Conservation (phyloP, 1,139 yeast genomes). For the Citeromyces hawaiiensis region DNA sequence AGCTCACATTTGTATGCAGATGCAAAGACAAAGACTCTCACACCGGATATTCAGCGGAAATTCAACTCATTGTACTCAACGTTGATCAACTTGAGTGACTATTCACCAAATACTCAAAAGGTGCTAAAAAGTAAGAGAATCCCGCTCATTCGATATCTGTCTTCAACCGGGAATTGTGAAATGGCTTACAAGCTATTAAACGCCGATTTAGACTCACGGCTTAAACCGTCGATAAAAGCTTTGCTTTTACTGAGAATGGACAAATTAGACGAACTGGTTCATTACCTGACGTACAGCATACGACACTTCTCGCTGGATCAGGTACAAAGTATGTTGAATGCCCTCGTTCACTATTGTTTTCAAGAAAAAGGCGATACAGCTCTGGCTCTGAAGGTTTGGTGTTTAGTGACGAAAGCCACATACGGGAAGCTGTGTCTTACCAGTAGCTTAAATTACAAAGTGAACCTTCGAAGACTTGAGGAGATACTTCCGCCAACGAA, state of each 20-base stretch:
- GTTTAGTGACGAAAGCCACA: background rate
- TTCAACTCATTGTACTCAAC: background rate
- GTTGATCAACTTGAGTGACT: background rate
- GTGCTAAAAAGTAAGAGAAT: background rate
- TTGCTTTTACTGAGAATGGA: slow-evolving; percentile 1
- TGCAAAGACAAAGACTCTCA: background rate
- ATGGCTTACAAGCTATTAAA: background rate
- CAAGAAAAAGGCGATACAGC: background rate
- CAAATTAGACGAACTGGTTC: background rate
- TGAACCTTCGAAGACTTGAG: background rate
- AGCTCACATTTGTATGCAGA: background rate
- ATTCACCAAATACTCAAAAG: background rate
- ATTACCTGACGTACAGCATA: slow-evolving; percentile 1
- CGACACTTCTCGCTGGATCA: background rate
- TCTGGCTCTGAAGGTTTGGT: background rate
- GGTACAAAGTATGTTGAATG: background rate
- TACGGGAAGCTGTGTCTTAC: background rate
- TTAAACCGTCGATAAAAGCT: slow-evolving; percentile 3
- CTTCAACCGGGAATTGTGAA: background rate
- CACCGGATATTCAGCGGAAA: background rate
- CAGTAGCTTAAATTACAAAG: background rate
- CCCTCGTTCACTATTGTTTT: background rate
- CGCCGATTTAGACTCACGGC: background rate
- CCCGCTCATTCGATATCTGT: background rate
- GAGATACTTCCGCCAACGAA: background rate